A percentile compares a stretch with the other conserved stretches of the same genome.
Conservation (phyloP, 2,329 filamentous ascomycete species). For the Phoma sp. region DNA sequence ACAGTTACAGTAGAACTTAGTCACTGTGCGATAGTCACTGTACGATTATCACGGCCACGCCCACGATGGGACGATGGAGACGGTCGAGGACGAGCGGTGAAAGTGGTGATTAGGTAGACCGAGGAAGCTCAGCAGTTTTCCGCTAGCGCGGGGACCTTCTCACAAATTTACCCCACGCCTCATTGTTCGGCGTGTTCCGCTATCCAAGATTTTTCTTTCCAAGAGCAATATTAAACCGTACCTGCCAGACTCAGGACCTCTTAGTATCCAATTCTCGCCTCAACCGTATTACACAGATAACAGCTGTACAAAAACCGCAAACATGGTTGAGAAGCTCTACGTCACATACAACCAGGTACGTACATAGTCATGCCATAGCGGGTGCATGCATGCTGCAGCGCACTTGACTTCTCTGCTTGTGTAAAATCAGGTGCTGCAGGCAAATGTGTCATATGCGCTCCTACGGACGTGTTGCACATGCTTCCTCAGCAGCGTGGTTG, state of each 20-base stretch:
- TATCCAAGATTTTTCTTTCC: slow-evolving; percentile 13
- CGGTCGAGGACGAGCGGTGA: not conserved
- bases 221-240: slow-evolving; percentile 7
- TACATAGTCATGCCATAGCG: slow-evolving; percentile 10
- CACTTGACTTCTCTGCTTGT: not conserved
- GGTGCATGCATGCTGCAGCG: not conserved
- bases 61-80: no score
- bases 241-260: slow-evolving; percentile 2
- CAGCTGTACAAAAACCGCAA: slow-evolving; percentile 19
- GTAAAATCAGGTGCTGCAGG: not conserved
- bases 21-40: not conserved
- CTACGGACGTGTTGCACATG: not conserved
- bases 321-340: slow-evolving; percentile 52
- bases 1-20: not conserved
- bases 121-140: slow-evolving; percentile 5
- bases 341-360: slow-evolving; percentile 53
- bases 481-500: not conserved
- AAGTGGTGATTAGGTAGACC: not conserved
- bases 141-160: slow-evolving; percentile 12
- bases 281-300: not conserved
- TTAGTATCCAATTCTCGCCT: slow-evolving; percentile 5
- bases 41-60: not conserved
- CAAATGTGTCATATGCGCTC: no score
- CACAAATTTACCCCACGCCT: slow-evolving; percentile 13
- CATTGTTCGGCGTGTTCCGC: slow-evolving; percentile 14